These are phyloP conservation scores for Stemphylium beticola DNA, from an alignment of 2,329 filamentous ascomycete species.

Conservation along the genomic window DNA sequence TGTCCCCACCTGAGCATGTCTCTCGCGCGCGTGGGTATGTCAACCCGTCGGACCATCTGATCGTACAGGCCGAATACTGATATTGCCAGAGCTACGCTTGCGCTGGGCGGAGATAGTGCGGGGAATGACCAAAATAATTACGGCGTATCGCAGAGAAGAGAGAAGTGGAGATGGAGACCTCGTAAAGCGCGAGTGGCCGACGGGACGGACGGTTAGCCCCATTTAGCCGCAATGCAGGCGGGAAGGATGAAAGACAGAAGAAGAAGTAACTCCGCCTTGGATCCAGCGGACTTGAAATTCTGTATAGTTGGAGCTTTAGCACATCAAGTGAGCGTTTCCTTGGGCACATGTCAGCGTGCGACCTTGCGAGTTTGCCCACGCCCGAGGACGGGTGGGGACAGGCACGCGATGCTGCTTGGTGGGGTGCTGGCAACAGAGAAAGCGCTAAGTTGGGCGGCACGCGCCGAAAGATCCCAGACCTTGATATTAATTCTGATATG, in stretches of 20 bases:
- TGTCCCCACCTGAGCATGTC: slow-evolving; percentile 29
- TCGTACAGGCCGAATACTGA: slow-evolving; percentile 6
- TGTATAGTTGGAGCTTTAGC: slow-evolving; percentile 1
- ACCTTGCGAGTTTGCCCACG: background rate
- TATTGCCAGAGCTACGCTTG: slow-evolving; percentile 11
- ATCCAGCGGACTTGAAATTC: slow-evolving; percentile 3
- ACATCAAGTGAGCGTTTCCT: background rate
- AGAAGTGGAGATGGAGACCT: background rate
- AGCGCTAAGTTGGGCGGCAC: slow-evolving; percentile 6
- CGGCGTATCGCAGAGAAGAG: slow-evolving; percentile 2
- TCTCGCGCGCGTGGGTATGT: slow-evolving; percentile 27
- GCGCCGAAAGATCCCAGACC: background rate
- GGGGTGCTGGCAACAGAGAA: slow-evolving; percentile 1
- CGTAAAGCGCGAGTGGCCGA: slow-evolving; percentile 4
- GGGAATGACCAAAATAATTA: background rate
- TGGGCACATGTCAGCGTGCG: slow-evolving; percentile 1
- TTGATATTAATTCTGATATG: background rate
- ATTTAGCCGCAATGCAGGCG: slow-evolving; percentile 27
- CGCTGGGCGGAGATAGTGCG: slow-evolving; percentile 1
- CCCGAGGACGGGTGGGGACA: background rate
- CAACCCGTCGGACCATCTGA: slow-evolving; percentile 32
- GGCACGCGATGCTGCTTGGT: slow-evolving; percentile 12
- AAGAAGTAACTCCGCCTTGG: slow-evolving; percentile 25
- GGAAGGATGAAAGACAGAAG: slow-evolving; percentile 15
- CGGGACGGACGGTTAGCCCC: slow-evolving; percentile 24